Base-by-base conservation (phyloP, 371 early-diverging fungal species). In the Rhizopus stolonifer region DNA sequence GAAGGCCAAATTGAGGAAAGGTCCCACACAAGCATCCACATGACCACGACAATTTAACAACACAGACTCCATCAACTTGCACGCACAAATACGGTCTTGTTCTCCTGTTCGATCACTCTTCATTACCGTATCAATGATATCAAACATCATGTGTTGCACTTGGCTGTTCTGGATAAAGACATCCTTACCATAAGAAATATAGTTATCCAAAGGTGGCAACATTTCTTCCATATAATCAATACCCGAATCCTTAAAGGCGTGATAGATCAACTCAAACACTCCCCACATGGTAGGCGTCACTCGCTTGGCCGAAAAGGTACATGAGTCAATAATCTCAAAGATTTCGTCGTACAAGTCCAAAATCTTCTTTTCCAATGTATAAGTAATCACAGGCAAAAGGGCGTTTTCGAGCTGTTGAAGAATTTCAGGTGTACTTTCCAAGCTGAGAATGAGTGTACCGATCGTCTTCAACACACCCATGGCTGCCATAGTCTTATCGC, bases 391-490 rank as follows among this genome's bases (percentile, higher is more conserved):
- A 1, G 92, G 93, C 50, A 85, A 58, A 19, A 92, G 58, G 0
- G 84, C 78, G 44, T 77, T 66, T 67, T 96, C 93, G 33, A 95
- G 78, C 59, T 82, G 82, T 39, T 69, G 69, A 14, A 78, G 54
- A 10, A 74, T 59, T 36, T 89, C 89, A 3, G 86, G 86, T 0
- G 88, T 77, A 51, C 74, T 77, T 54, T 88, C 87, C 38, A 89
- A 59, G 54, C 85, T 85, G 33, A 87, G 53, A 17, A 95, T 81
- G 48, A 97, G 64, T 1, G 92, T 90, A 40, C 83, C 81, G 34
- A 97, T 84, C n/a, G 95, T 94, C 65, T 92, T 92, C 17, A 96
- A 73, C 3, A 95, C 84, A 44, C 96, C 94, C 78, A 90, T 84
- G 10, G 95, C 93, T 0, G 94, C 89, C 84, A 89, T 83, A 2